Conservation (phyloP, 129 eudicot species). For the Sambucus nigra region DNA sequence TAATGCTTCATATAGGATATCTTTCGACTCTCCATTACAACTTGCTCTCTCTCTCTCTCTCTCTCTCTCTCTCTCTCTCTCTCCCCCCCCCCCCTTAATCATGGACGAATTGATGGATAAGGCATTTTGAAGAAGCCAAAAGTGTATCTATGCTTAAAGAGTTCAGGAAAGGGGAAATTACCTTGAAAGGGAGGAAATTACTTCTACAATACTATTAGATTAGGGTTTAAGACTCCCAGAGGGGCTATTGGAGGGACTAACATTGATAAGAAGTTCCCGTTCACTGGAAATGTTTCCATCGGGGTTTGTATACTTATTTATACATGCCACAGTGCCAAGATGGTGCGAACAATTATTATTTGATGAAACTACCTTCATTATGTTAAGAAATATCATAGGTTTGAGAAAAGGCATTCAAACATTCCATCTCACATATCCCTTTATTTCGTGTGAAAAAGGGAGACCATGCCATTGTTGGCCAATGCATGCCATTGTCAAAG, state of each 20-base stretch:
- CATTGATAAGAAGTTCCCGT: constrained; percentile 54
- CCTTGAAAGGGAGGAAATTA: constrained; percentile 35
- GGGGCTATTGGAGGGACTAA: constrained; percentile 36
- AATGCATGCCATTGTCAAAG: constrained; percentile 42
- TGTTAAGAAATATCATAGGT: constrained; percentile 53
- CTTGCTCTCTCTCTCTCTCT: too few relatives aligned
- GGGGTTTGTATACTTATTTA: constrained; percentile 46
- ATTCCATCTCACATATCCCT: constrained; percentile 43
- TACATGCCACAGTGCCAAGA: constrained; percentile 58
- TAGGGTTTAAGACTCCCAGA: constrained; percentile 29
- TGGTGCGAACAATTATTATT: constrained; percentile 42
- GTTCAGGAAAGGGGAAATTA: constrained; percentile 20
- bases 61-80: not conserved
- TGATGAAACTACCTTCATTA: constrained; percentile 42
- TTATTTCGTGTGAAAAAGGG: constrained; percentile 43
- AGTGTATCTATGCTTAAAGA: constrained; percentile 25
- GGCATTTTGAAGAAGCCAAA: constrained; percentile 38
- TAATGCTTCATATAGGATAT: not conserved
- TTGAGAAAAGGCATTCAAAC: constrained; percentile 47
- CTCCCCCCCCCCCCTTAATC: too few relatives aligned
- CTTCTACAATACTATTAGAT: constrained; percentile 25
- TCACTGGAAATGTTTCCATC: constrained; percentile 49
- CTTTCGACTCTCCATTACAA: not conserved
- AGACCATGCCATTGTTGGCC: constrained; percentile 37
- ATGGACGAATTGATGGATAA: constrained; percentile 31